Conservation (phyloP, 768 basidiomycete species). For the Collybia mongolica region DNA sequence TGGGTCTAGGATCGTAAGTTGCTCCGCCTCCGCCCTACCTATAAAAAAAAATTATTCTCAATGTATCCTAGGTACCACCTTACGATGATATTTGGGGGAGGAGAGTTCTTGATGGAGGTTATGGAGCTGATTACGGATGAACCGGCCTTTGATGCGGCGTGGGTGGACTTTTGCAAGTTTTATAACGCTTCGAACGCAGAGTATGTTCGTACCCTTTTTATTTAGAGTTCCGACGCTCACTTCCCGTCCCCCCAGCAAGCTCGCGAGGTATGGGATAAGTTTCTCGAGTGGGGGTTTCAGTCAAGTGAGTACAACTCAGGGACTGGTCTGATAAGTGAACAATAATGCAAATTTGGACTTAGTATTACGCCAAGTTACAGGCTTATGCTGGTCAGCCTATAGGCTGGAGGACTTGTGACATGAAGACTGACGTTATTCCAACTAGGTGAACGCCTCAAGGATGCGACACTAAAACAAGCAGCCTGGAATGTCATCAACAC, state of each 20-base stretch:
- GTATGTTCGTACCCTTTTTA: slow-evolving; percentile 17
- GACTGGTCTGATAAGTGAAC: no score
- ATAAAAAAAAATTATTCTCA: not conserved
- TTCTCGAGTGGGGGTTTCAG: slow-evolving; percentile 32
- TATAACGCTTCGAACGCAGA: slow-evolving; percentile 33
- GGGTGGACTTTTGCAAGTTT: slow-evolving; percentile 37
- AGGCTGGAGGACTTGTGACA: not conserved
- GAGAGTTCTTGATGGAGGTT: slow-evolving; percentile 39
- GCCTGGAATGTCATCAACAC: slow-evolving; percentile 31
- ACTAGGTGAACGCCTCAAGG: slow-evolving; percentile 28
- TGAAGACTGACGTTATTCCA: not conserved
- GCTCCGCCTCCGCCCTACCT: not conserved
- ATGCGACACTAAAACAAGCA: slow-evolving; percentile 27
- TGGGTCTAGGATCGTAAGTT: slow-evolving; percentile 29
- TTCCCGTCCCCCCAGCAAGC: slow-evolving; percentile 20
- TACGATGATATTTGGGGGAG: slow-evolving; percentile 34
- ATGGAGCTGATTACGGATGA: slow-evolving; percentile 36
- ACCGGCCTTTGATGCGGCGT: slow-evolving; percentile 36
- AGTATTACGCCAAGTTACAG: slow-evolving; percentile 38
- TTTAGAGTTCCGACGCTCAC: not conserved
- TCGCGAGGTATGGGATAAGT: slow-evolving; percentile 32
- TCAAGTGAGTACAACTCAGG: slow-evolving; percentile 15
- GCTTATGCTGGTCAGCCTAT: slow-evolving; percentile 28
- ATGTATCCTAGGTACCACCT: slow-evolving; percentile 23
- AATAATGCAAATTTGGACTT: not conserved